Evolutionary conservation across 164 flowering plant species (phyloP).

Genomic region (Piper longum): DNA sequence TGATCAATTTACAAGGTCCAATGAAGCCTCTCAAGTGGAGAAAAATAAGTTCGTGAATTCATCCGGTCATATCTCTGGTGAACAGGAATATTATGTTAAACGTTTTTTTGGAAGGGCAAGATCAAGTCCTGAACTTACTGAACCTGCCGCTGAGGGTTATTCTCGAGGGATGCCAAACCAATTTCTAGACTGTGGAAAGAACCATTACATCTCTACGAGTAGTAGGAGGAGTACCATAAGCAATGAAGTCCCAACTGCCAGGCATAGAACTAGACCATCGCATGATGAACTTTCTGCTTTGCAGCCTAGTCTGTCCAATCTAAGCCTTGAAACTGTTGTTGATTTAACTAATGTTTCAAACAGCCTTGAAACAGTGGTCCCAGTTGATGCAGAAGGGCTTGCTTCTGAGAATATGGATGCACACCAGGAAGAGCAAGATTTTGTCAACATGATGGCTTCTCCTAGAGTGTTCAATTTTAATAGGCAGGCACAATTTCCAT

Average conservation of each 20-base stretch:
- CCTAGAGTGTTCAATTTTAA: slow-evolving; percentile 37
- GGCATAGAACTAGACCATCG: slow-evolving; percentile 24
- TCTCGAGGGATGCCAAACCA: slow-evolving; percentile 37
- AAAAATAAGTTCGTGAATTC: slow-evolving; percentile 26
- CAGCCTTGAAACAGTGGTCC: slow-evolving; percentile 22
- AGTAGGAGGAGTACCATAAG: slow-evolving; percentile 29
- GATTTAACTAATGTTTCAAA: slow-evolving; percentile 19
- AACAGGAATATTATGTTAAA: slow-evolving; percentile 31
- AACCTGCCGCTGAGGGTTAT: slow-evolving; percentile 29
- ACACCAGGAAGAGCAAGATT: slow-evolving; percentile 86
- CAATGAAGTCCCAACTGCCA: slow-evolving; percentile 25
- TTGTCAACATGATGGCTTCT: slow-evolving; percentile 71
- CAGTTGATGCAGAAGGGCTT: slow-evolving; percentile 29
- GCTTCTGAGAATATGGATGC: slow-evolving; percentile 35
- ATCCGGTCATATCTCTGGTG: slow-evolving; percentile 24
- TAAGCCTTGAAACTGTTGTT: slow-evolving; percentile 21
- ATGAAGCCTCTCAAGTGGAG: slow-evolving; percentile 18
- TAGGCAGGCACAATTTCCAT: slow-evolving; percentile 56
- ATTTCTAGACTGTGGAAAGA: slow-evolving; percentile 34
- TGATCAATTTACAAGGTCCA: slow-evolving; percentile 25
- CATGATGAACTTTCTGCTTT: slow-evolving; percentile 36
- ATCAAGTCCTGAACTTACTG: slow-evolving; percentile 89
- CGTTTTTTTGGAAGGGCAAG: slow-evolving; percentile 61
- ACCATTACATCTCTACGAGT: slow-evolving; percentile 25
- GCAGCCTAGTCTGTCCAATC: slow-evolving; percentile 33